Conservation (phyloP, 768 basidiomycete genomes). For the Psilocybe cyanescens region DNA sequence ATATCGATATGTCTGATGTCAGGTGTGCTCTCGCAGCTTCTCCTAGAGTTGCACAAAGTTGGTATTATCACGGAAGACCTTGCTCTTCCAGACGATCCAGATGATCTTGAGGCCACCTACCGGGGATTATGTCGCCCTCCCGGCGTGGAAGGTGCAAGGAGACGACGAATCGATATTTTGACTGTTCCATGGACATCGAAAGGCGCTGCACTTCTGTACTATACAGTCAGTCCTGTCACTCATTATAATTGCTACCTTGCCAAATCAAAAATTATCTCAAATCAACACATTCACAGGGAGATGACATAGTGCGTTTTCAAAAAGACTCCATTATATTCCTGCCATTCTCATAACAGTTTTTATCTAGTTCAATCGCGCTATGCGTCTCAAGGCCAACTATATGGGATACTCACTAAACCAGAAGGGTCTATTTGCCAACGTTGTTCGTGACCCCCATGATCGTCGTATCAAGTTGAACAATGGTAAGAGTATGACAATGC, state of each 20-base stretch:
- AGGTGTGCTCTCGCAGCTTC: constrained; percentile 67
- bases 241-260: background rate
- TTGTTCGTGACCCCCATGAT: constrained; percentile 72
- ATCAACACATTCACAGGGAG: constrained; percentile 54
- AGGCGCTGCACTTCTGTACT: constrained; percentile 91
- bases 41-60: constrained; percentile 55
- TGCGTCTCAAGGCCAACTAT: constrained; percentile 81
- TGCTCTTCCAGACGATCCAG: constrained; percentile 66
- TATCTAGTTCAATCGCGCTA: constrained; percentile 83
- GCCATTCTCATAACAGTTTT: background rate
- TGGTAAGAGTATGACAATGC: constrained; percentile 42
- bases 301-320: constrained; percentile 74
- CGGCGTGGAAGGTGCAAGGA: constrained; percentile 39
- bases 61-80: constrained; percentile 84
- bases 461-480: constrained; percentile 59
- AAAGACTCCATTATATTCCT: background rate
- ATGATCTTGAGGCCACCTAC: constrained; percentile 76
- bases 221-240: constrained; percentile 60
- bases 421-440: constrained; percentile 73
- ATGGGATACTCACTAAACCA: constrained; percentile 90
- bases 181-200: constrained; percentile 77
- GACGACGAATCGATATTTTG: constrained; percentile 86
- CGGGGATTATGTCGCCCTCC: constrained; percentile 78
- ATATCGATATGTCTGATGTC: background rate
- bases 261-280: background rate